Evolutionary conservation across 768 basidiomycete genomes (phyloP).

Genomic region (Russula compacta): DNA sequence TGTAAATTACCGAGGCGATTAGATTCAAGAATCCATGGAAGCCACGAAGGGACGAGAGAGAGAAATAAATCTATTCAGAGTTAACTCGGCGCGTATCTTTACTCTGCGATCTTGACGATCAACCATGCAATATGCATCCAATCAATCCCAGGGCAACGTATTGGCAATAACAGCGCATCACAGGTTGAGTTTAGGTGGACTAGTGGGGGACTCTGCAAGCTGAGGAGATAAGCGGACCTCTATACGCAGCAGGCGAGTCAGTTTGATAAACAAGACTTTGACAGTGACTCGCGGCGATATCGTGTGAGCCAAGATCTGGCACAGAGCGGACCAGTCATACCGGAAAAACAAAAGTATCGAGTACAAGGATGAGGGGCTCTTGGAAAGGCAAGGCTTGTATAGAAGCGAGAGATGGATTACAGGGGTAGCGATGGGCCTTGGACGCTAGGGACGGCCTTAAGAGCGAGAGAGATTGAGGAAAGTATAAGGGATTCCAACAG

Average conservation of each 20-base stretch:
- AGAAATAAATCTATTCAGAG: no score
- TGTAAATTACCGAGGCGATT: no score
- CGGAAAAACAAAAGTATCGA: constrained; percentile 1
- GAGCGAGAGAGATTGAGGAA: neutral
- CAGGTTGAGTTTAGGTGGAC: no score
- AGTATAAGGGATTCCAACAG: neutral
- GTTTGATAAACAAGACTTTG: neutral
- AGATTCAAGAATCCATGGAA: no score
- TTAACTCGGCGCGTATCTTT: no score
- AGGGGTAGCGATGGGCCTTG: neutral
- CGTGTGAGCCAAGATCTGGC: neutral
- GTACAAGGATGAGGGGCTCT: constrained; percentile 9
- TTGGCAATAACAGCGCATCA: no score
- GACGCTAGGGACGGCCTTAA: neutral
- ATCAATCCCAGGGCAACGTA: no score
- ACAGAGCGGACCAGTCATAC: neutral
- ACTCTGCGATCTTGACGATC: no score
- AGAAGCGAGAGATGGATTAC: neutral
- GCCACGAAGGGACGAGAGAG: no score
- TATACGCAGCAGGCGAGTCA: neutral
- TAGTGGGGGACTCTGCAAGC: neutral
- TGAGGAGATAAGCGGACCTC: neutral
- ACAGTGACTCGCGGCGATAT: neutral
- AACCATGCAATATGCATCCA: no score
- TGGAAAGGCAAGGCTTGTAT: constrained; percentile 16